These are phyloP conservation scores for Saccharomycopsis babjevae DNA, from an alignment of 805 yeast species.

Conservation along the genomic window DNA sequence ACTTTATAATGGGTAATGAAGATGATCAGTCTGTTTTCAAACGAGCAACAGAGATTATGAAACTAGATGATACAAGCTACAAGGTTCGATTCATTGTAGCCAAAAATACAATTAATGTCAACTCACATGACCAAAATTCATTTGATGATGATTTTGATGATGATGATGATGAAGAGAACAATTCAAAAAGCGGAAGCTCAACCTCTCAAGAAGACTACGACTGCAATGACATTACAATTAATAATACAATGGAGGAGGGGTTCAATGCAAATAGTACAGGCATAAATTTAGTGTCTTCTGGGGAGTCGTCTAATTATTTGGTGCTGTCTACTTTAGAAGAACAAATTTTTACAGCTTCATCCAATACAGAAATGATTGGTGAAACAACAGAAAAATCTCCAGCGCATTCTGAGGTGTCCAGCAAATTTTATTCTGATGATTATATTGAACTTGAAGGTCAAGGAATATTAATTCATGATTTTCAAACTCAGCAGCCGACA, in stretches of 20 bases:
- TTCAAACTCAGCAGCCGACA: constrained; percentile 44
- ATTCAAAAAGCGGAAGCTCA: not conserved
- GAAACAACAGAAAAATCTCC: not conserved
- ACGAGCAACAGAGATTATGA: constrained; percentile 62
- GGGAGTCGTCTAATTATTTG: not conserved
- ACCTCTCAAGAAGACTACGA: constrained; percentile 1
- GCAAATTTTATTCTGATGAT: constrained; percentile 39
- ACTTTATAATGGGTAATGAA: constrained; percentile 52
- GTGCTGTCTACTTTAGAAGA: not conserved
- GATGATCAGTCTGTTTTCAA: constrained; percentile 60
- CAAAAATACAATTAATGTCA: constrained; percentile 23
- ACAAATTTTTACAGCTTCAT: not conserved
- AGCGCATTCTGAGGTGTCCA: not conserved
- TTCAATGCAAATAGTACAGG: not conserved
- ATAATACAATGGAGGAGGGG: constrained; percentile 8
- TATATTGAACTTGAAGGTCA: constrained; percentile 81
- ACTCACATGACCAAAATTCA: not conserved
- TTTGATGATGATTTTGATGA: constrained; percentile 13
- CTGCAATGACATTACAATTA: constrained; percentile 1
- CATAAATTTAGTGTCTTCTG: not conserved
- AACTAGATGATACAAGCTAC: constrained; percentile 63
- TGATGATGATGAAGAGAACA: constrained; percentile 8
- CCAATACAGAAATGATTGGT: not conserved
- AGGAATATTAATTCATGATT: constrained; percentile 72
- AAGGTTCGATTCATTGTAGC: constrained; percentile 61